Evolutionary conservation across 2,329 filamentous ascomycete species (phyloP).

Genomic region (Fusarium domesticum): DNA sequence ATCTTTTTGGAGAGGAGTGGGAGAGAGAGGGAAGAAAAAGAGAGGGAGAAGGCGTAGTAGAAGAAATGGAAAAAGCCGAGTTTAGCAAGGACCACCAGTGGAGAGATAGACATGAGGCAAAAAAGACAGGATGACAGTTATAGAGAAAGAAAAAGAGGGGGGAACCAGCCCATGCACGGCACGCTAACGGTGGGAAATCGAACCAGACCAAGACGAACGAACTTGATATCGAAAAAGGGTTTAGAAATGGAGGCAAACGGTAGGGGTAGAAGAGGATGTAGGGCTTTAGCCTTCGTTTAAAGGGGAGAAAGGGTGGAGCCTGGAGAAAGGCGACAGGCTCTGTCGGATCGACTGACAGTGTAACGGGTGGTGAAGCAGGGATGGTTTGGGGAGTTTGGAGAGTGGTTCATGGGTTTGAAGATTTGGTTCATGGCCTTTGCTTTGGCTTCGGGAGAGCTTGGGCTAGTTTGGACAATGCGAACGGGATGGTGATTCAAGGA

Average conservation of each 20-base stretch:
- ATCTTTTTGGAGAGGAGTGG: slow-evolving; percentile 15
- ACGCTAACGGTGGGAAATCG: slow-evolving; percentile 17
- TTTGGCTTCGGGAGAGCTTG: slow-evolving; percentile 6
- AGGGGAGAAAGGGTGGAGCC: slow-evolving; percentile 15
- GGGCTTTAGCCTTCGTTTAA: too few species aligned
- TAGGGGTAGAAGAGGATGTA: not conserved
- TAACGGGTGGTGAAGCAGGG: slow-evolving; percentile 3
- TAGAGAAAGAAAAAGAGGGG: slow-evolving; percentile 10
- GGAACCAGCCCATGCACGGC: slow-evolving; percentile 29
- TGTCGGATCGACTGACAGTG: slow-evolving; percentile 17
- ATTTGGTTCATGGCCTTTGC: too few species aligned
- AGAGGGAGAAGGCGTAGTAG: slow-evolving; percentile 1
- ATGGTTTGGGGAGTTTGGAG: not conserved
- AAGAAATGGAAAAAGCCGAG: not conserved
- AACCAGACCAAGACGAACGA: slow-evolving; percentile 26
- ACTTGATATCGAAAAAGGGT: slow-evolving; percentile 6
- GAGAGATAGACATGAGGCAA: too few species aligned
- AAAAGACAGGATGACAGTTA: not conserved
- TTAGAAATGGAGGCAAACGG: not conserved
- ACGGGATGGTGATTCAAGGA: too few species aligned
- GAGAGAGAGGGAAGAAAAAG: slow-evolving; percentile 15
- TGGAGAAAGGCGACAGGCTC: slow-evolving; percentile 2
- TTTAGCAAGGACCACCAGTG: not conserved
- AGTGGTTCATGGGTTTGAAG: slow-evolving; percentile 8
- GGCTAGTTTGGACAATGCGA: too few species aligned